phyloP scores from a whole-genome alignment of 805 yeast genomes.

The Kodamaea sagamina region DNA sequence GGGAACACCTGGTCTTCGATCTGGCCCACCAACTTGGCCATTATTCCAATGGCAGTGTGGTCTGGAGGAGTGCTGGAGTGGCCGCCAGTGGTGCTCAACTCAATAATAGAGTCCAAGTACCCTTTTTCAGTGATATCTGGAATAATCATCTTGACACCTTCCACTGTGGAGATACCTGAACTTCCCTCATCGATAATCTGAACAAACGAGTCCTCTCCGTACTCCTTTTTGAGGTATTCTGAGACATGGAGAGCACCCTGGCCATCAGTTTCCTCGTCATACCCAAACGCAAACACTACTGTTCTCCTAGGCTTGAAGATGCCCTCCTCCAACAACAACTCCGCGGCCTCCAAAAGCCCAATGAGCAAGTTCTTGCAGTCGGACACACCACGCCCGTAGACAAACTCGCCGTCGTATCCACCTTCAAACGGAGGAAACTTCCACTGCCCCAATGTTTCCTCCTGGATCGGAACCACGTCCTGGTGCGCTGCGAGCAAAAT shows the following conservation, averaged over 20 bases:
- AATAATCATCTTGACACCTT: slow-evolving; percentile 43
- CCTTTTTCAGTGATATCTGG: slow-evolving; percentile 56
- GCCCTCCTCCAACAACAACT: slow-evolving; percentile 31
- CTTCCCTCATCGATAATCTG: slow-evolving; percentile 49
- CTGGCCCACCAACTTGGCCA: slow-evolving; percentile 41
- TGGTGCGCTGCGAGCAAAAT: slow-evolving; percentile 41
- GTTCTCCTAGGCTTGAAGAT: slow-evolving; percentile 45
- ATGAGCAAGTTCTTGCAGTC: slow-evolving; percentile 47
- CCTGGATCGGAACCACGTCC: slow-evolving; percentile 45
- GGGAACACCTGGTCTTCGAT: slow-evolving; percentile 42
- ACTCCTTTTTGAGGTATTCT: slow-evolving; percentile 33
- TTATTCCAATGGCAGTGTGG: slow-evolving; percentile 50
- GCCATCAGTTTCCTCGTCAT: slow-evolving; percentile 52
- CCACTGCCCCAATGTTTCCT: slow-evolving; percentile 41
- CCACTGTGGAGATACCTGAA: slow-evolving; percentile 22
- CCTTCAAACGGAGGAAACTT: slow-evolving; percentile 41
- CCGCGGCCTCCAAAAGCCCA: slow-evolving; percentile 43
- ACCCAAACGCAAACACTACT: slow-evolving; percentile 49
- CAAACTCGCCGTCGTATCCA: slow-evolving; percentile 30
- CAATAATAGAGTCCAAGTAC: slow-evolving; percentile 41
- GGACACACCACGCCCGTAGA: slow-evolving; percentile 38
- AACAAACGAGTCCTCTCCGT: slow-evolving; percentile 45
- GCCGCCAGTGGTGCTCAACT: slow-evolving; percentile 49
- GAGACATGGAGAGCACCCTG: slow-evolving; percentile 40
- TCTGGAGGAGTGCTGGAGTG: slow-evolving; percentile 53